Conservation (phyloP, 2,329 filamentous ascomycete genomes). For the Blastomyces parvus region DNA sequence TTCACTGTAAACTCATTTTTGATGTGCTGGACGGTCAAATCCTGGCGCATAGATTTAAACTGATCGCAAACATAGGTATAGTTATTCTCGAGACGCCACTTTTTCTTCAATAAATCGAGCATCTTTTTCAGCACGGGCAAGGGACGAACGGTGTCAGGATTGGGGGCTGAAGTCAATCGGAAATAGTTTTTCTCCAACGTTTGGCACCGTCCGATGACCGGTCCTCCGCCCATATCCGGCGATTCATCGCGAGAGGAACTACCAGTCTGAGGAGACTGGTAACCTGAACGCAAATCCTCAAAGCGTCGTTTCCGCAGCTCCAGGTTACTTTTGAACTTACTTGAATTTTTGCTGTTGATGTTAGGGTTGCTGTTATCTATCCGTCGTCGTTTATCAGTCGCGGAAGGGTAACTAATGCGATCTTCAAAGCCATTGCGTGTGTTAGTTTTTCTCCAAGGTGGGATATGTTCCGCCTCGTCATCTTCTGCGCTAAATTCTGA, state of each 20-base stretch:
- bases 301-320: conserved; percentile 88
- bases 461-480: conserved; percentile 44
- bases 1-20: conserved; percentile 92
- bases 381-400: conserved; percentile 43
- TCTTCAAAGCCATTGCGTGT: conserved; percentile 55
- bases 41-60: conserved; percentile 96
- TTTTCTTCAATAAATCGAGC: conserved; percentile 79
- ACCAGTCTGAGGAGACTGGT: conserved; percentile 30
- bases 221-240: conserved; percentile 45
- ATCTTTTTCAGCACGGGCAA: conserved; percentile 70
- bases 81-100: conserved; percentile 88
- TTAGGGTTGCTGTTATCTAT: conserved; percentile 30
- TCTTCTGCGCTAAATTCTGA: conserved; percentile 49
- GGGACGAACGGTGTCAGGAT: conserved; percentile 80
- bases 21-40: conserved; percentile 94
- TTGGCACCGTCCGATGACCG: conserved; percentile 77
- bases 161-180: conserved; percentile 80
- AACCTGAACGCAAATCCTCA: conserved; percentile 45
- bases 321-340: conserved; percentile 82
- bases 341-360: conserved; percentile 45
- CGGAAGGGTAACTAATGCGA: conserved; percentile 57
- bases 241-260: conserved; percentile 38
- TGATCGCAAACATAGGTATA: conserved; percentile 98
- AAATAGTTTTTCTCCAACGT: conserved; percentile 88
- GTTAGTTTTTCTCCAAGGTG: conserved; percentile 70